These are phyloP conservation scores for Dioszegia hungarica DNA, from an alignment of 768 basidiomycete genomes.

Conservation along the genomic window DNA sequence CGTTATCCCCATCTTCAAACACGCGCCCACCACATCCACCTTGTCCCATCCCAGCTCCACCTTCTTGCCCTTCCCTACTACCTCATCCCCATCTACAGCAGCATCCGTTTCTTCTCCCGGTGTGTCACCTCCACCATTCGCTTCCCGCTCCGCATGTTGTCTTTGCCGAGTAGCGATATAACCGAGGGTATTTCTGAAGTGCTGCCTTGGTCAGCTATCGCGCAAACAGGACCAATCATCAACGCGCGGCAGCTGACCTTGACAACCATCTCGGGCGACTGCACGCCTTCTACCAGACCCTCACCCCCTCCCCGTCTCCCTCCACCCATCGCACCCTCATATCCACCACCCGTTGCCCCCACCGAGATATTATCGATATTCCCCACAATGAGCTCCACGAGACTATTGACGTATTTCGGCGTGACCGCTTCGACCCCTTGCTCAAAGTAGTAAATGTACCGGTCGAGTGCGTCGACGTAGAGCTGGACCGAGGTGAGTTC, in stretches of 20 bases:
- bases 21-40: slow-evolving; percentile 81
- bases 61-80: slow-evolving; percentile 53
- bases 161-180: slow-evolving; percentile 75
- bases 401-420: slow-evolving; percentile 90
- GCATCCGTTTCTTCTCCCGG: slow-evolving; percentile 14
- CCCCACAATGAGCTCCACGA: slow-evolving; percentile 90
- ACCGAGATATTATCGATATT: slow-evolving; percentile 75
- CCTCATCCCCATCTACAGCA: slow-evolving; percentile 33
- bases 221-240: background rate
- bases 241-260: slow-evolving; percentile 24
- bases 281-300: slow-evolving; percentile 84
- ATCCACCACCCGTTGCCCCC: background rate
- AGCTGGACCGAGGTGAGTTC: slow-evolving; percentile 94
- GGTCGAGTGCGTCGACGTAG: slow-evolving; percentile 92
- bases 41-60: slow-evolving; percentile 64
- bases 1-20: slow-evolving; percentile 74
- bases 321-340: background rate
- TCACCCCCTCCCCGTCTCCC: slow-evolving; percentile 61
- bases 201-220: slow-evolving; percentile 51
- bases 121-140: slow-evolving; percentile 11
- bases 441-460: slow-evolving; percentile 93
- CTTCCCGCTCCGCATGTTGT: slow-evolving; percentile 37
- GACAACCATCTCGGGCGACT: slow-evolving; percentile 84
- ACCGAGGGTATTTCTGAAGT: slow-evolving; percentile 83
- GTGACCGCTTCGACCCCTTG: slow-evolving; percentile 88